A percentile compares a stretch with the other conserved stretches of the same genome.
Evolutionary conservation across 352 stramenopile species (phyloP).

Genomic region (Globisporangium spinosum): DNA sequence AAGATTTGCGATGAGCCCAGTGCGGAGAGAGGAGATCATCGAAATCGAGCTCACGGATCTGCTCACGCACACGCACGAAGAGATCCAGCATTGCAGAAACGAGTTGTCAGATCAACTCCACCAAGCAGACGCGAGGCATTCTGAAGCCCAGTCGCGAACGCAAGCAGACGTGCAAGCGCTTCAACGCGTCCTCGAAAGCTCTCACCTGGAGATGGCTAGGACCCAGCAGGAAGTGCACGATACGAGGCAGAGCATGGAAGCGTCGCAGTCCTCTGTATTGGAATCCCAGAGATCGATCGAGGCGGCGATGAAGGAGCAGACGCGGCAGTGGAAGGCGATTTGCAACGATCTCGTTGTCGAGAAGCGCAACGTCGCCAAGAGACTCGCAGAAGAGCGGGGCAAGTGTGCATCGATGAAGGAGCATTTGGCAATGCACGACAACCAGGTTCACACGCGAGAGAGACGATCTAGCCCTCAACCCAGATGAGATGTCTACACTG

Average conservation of each 20-base stretch:
- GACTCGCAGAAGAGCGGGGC: conserved; percentile 44
- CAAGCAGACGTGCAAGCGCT: conserved; percentile 23
- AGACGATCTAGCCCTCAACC: background rate
- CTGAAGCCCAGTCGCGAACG: conserved; percentile 11
- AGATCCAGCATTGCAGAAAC: conserved; percentile 23
- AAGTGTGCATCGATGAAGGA: conserved; percentile 40
- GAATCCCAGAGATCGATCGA: conserved; percentile 33
- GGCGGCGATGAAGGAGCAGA: conserved; percentile 32
- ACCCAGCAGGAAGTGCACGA: conserved; percentile 32
- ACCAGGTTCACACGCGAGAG: background rate
- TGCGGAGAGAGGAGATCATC: conserved; percentile 26
- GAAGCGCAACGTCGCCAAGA: conserved; percentile 38
- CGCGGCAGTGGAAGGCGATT: conserved; percentile 40
- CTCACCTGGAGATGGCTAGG: conserved; percentile 19
- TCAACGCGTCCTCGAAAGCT: conserved; percentile 21
- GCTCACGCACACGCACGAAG: conserved; percentile 31
- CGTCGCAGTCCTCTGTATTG: conserved; percentile 23
- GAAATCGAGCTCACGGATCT: conserved; percentile 41
- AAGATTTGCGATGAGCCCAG: background rate
- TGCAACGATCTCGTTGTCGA: conserved; percentile 41
- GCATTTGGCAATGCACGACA: conserved; percentile 27
- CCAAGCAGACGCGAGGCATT: conserved; percentile 18
- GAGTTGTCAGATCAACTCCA: conserved; percentile 23
- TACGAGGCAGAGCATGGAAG: conserved; percentile 20
- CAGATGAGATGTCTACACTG: background rate